These are phyloP conservation scores for Cavenderia fasciculata DNA, from an alignment of 78 protist genomes.

Conservation along the genomic window DNA sequence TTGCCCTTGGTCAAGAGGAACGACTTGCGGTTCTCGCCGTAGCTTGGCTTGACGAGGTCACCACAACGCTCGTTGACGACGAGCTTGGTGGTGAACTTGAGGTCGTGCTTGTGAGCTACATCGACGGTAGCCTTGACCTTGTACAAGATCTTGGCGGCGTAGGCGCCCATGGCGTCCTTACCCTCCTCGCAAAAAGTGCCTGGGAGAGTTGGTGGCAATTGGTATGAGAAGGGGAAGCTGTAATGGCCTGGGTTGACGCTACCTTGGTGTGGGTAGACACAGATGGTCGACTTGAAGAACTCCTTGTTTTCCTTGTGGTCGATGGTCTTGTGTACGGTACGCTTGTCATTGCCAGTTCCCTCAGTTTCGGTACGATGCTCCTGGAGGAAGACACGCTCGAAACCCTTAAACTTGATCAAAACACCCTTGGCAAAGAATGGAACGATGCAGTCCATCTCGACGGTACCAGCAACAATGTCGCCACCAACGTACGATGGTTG, in stretches of 20 bases:
- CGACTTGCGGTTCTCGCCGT: conserved; percentile 48
- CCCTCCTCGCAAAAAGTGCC: conserved; percentile 77
- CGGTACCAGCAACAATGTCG: conserved; percentile 51
- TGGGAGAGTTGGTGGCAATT: conserved; percentile 70
- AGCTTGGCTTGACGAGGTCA: conserved; percentile 50
- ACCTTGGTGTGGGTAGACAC: conserved; percentile 27
- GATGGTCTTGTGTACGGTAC: conserved; percentile 46
- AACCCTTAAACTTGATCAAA: conserved; percentile 52
- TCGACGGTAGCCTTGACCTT: conserved; percentile 72
- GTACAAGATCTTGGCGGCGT: conserved; percentile 55
- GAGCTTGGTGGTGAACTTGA: conserved; percentile 24
- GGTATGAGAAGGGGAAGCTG: conserved; percentile 72
- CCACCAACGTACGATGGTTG: conserved; percentile 72
- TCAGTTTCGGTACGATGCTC: conserved; percentile 70
- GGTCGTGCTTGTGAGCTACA: conserved; percentile 48
- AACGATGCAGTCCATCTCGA: conserved; percentile 51
- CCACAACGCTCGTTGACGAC: conserved; percentile 57
- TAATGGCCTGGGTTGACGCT: conserved; percentile 60
- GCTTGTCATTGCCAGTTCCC: conserved; percentile 35
- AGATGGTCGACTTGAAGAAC: conserved; percentile 22
- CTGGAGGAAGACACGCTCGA: conserved; percentile 56
- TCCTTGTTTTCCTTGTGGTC: conserved; percentile 69
- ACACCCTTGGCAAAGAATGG: conserved; percentile 80
- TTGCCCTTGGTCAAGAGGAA: conserved; percentile 66
- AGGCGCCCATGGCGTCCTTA: conserved; percentile 25